Base-by-base conservation (phyloP, 1,284 basidiomycete genomes). In the Ceratobasidium sp. region DNA sequence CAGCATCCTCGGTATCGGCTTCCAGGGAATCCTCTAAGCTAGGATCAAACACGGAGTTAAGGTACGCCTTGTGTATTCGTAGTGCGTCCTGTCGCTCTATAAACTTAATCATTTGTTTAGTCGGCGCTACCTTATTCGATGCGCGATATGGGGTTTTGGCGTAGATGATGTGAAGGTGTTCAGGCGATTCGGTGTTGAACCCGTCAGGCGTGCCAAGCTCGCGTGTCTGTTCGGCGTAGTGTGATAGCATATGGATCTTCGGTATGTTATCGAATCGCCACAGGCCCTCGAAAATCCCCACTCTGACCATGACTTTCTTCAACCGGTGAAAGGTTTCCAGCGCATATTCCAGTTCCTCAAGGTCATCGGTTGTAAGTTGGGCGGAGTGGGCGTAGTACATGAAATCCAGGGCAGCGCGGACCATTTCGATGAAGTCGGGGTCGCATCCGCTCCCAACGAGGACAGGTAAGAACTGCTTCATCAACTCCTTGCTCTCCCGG, bases 141-240 rank as follows among this genome's bases (percentile, higher is more conserved):
- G 61, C 62, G 16, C 74, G 37, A 34, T 63, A 76, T 9, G 76
- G 69, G 11, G 59, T 27, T 34, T 76, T 76, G 14, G 69, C 76
- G 3, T 58, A 68, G 29, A 74, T 62, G 19, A 75, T 76, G 34
- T 76, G 74, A n/a, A 75, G 41, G 27, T 61, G 66, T 39, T 76
- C 68, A 22, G 74, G 69, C 11, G 49, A 49, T 24, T 76, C 74
- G 2, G 74, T 75, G 37, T 64, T 75, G 74, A 64, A 76, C 22
- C 71, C 64, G 48, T 75, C 51, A 19, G 73, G 56, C 5, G 73
- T 74, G 0, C 75, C 75, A 22, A 74, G 58, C n/a, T 69, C 11
- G 27, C 39, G 39, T 41, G 74, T 69, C 39, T 54, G 34, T 22
- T 13, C 39, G 24, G 49, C 16, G 51, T 64, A 75, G 48, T 75